phyloP scores from a whole-genome alignment of 805 yeast genomes.

The Huiozyma naganishii region DNA sequence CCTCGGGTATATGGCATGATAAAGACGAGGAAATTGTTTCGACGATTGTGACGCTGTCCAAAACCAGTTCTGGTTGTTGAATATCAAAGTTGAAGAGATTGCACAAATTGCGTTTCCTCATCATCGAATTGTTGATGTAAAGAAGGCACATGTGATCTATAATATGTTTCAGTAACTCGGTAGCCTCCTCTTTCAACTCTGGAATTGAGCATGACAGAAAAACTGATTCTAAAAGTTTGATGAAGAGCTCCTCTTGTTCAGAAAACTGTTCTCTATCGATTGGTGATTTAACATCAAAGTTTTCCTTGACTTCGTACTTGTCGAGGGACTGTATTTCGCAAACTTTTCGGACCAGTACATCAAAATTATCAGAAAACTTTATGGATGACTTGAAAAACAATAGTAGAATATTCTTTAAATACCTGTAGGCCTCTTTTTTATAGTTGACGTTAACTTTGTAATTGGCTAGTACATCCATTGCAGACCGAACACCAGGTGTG shows the following conservation, averaged over 20 bases:
- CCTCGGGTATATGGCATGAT: slow-evolving; percentile 62
- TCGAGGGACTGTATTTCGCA: slow-evolving; percentile 31
- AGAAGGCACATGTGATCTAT: slow-evolving; percentile 72
- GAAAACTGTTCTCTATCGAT: slow-evolving; percentile 40
- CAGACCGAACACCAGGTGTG: slow-evolving; percentile 74
- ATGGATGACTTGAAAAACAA: slow-evolving; percentile 44
- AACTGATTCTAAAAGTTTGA: slow-evolving; percentile 54
- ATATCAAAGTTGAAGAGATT: slow-evolving; percentile 66
- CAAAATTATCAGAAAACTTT: slow-evolving; percentile 32
- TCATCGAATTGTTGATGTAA: slow-evolving; percentile 62
- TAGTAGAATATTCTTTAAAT: slow-evolving; percentile 53
- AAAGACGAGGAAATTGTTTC: slow-evolving; percentile 72
- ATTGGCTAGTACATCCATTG: slow-evolving; percentile 65
- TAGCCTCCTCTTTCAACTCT: slow-evolving; percentile 61
- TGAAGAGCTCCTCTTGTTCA: slow-evolving; percentile 55
- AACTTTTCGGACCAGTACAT: slow-evolving; percentile 37
- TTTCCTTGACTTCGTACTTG: slow-evolving; percentile 25
- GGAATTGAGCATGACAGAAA: slow-evolving; percentile 70
- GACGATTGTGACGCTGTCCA: slow-evolving; percentile 60
- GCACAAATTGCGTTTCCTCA: slow-evolving; percentile 55
- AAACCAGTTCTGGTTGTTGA: slow-evolving; percentile 62
- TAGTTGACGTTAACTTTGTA: slow-evolving; percentile 47
- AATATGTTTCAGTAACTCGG: slow-evolving; percentile 46
- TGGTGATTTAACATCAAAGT: slow-evolving; percentile 31
- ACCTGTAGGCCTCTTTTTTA: slow-evolving; percentile 66